Evolutionary conservation across 2,329 filamentous ascomycete species (phyloP).

Genomic region (Ceratocystis destructans): DNA sequence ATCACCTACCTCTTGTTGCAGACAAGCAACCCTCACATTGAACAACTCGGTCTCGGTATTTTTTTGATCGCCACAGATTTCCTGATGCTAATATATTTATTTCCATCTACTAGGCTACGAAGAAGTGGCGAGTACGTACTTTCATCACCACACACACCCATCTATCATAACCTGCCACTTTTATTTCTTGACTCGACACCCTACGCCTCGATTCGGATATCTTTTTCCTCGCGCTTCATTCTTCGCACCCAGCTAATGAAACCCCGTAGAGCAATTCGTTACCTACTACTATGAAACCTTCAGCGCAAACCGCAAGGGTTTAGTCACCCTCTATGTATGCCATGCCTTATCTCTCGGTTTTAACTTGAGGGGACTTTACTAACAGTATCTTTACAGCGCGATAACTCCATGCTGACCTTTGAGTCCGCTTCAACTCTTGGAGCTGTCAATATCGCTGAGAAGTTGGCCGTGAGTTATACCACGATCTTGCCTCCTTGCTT

Average conservation of each 20-base stretch:
- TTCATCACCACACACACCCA: not conserved
- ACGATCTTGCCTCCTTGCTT: conserved; percentile 8
- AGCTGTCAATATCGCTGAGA: conserved; percentile 54
- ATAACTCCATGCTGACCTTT: conserved; percentile 86
- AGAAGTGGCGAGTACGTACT: conserved; percentile 34
- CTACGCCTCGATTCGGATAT: not conserved
- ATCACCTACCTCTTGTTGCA: not conserved
- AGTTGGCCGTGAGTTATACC: conserved; percentile 53
- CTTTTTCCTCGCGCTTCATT: not conserved
- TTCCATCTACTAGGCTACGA: conserved; percentile 29
- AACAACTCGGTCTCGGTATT: no score
- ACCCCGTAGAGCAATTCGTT: conserved; percentile 62
- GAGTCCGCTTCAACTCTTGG: conserved; percentile 59
- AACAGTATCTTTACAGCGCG: conserved; percentile 42
- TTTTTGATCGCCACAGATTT: no score
- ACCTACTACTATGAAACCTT: conserved; percentile 84
- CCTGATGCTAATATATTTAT: conserved; percentile 10
- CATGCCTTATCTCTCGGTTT: conserved; percentile 27
- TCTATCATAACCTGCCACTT: not conserved
- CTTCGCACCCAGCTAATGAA: not conserved
- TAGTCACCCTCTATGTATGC: conserved; percentile 69
- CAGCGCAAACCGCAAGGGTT: conserved; percentile 52
- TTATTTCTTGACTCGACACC: not conserved
- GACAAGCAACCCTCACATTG: not conserved
- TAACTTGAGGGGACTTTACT: not conserved